phyloP scores from a whole-genome alignment of 139 green algal genomes.

The Chlamydomonas sphaeroides region DNA sequence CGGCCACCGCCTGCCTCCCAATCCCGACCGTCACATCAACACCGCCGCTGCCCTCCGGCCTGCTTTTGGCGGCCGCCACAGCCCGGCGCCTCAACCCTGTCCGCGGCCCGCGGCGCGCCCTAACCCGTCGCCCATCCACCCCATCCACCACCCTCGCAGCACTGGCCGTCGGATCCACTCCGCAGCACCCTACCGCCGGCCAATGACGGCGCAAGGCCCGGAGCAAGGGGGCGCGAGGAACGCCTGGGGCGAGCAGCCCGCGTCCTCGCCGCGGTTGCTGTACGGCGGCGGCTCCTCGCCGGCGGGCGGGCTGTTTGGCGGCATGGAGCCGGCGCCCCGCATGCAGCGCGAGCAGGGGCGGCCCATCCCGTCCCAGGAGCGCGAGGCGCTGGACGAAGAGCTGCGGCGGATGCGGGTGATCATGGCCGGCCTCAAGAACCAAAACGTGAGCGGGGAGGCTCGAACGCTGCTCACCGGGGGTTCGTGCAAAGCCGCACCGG shows the following conservation, averaged over 20 bases:
- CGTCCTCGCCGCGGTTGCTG: background rate
- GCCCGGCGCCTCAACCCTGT: too few species aligned
- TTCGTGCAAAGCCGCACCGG: too few species aligned
- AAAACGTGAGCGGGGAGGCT: conserved; percentile 13
- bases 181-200: conserved; percentile 12
- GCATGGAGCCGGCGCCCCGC: conserved; percentile 7
- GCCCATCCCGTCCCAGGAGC: background rate
- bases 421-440: background rate
- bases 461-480: too few species aligned
- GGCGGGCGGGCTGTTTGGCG: conserved; percentile 16
- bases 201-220: background rate
- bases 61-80: too few species aligned
- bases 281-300: conserved; percentile 6
- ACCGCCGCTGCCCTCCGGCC: too few species aligned
- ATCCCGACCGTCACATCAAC: too few species aligned
- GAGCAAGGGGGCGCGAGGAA: background rate
- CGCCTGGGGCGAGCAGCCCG: background rate
- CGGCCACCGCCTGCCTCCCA: too few species aligned
- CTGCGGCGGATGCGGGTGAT: conserved; percentile 4
- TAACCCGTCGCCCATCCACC: background rate
- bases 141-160: background rate
- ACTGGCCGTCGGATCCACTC: conserved; percentile 25
- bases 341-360: background rate
- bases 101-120: too few species aligned
- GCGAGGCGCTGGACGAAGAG: conserved; percentile 28